Evolutionary conservation across 176 grass and related monocot genomes (phyloP).

Genomic region (Aegilops umbellulata): DNA sequence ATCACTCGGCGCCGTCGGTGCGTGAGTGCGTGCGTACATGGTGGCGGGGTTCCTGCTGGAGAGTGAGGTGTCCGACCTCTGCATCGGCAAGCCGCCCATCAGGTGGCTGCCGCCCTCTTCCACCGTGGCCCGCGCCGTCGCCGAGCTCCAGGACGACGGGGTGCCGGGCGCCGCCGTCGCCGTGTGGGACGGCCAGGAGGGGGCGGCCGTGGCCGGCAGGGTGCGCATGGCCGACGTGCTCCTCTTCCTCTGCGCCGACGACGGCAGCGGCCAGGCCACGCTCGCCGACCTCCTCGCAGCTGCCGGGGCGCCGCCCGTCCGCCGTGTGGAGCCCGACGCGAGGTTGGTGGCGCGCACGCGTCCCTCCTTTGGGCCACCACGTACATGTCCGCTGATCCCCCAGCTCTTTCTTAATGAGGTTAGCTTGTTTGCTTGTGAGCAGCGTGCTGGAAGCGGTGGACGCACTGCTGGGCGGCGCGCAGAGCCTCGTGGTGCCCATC

Average conservation of each 20-base stretch:
- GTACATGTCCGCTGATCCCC: not conserved
- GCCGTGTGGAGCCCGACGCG: conserved; percentile 43
- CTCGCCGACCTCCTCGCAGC: conserved; percentile 43
- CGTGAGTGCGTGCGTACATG: conserved; percentile 28
- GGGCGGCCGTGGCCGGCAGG: conserved; percentile 8
- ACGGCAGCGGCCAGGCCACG: conserved; percentile 9
- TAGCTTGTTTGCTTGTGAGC: too few relatives aligned
- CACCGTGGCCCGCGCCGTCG: conserved; percentile 40
- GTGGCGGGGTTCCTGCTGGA: conserved; percentile 42
- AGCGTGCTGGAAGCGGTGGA: conserved; percentile 59
- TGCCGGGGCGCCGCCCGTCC: conserved; percentile 14
- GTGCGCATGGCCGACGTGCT: conserved; percentile 60
- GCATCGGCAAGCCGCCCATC: conserved; percentile 86
- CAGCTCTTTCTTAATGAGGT: too few relatives aligned
- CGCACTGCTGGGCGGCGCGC: conserved; percentile 57
- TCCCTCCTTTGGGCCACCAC: not conserved
- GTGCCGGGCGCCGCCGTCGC: conserved; percentile 20
- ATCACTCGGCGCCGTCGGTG: not conserved
- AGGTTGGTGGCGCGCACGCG: conserved; percentile 33
- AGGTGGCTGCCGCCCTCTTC: conserved; percentile 46
- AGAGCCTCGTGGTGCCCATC: conserved; percentile 56
- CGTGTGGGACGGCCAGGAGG: conserved; percentile 36
- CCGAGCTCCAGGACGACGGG: conserved; percentile 14
- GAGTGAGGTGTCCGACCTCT: conserved; percentile 78
- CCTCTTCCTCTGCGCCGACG: conserved; percentile 55